Conservation (phyloP, 2,329 filamentous ascomycete genomes). For the Aspergillus nomiae region DNA sequence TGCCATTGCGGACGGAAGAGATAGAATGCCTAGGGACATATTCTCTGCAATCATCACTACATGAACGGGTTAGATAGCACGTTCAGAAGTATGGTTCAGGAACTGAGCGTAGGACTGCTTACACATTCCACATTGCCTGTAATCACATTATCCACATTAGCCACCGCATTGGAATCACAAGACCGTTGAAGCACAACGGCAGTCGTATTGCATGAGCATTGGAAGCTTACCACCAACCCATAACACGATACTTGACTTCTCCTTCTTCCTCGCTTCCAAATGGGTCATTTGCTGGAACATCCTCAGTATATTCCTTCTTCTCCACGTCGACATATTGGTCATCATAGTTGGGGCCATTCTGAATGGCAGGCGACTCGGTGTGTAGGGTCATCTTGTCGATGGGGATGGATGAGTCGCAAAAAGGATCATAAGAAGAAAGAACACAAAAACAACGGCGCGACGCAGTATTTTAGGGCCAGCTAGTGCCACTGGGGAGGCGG, state of each 20-base stretch:
- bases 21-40: constrained; percentile 60
- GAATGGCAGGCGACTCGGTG: constrained; percentile 6
- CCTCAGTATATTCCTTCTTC: constrained; percentile 14
- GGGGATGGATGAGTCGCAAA: neutral
- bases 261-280: constrained; percentile 42
- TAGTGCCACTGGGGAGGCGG: neutral
- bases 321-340: constrained; percentile 8
- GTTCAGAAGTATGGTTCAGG: neutral
- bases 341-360: constrained; percentile 5
- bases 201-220: neutral
- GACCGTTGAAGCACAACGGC: neutral
- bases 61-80: constrained; percentile 9
- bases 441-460: neutral
- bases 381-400: constrained; percentile 5
- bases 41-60: constrained; percentile 61
- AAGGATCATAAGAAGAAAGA: neutral
- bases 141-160: neutral
- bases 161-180: neutral
- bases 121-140: constrained; percentile 42
- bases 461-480: neutral
- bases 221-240: constrained; percentile 44
- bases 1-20: constrained; percentile 57
- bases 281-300: constrained; percentile 27
- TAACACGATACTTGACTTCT: constrained; percentile 54
- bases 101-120: constrained; percentile 9